phyloP scores from a whole-genome alignment of 768 basidiomycete genomes.

The Strobilomyces dryophilus region DNA sequence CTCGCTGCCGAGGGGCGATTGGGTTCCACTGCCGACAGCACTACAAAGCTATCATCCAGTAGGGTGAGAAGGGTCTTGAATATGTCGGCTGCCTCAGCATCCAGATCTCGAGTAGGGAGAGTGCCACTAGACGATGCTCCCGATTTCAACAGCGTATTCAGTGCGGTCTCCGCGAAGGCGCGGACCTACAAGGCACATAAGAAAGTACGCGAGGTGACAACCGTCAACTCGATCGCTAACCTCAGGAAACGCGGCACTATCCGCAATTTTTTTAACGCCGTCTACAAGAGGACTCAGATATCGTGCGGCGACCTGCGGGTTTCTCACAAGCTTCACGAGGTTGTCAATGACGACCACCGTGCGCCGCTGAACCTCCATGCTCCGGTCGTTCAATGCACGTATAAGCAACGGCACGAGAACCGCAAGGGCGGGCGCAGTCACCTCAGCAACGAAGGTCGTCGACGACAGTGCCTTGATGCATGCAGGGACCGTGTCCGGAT shows the following conservation, averaged over 20 bases:
- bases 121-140: slow-evolving; percentile 76
- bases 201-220: slow-evolving; percentile 10
- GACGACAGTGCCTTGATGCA: slow-evolving; percentile 95
- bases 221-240: slow-evolving; percentile 34
- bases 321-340: slow-evolving; percentile 94
- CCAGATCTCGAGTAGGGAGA: slow-evolving; percentile 69
- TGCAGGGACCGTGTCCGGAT: slow-evolving; percentile 80
- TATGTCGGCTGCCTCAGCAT: slow-evolving; percentile 54
- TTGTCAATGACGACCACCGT: slow-evolving; percentile 95
- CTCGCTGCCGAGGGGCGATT: slow-evolving; percentile 52
- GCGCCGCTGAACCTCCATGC: slow-evolving; percentile 94
- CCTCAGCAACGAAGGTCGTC: slow-evolving; percentile 96
- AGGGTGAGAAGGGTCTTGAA: slow-evolving; percentile 54
- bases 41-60: slow-evolving; percentile 46
- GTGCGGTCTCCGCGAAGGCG: slow-evolving; percentile 84
- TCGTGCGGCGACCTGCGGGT: slow-evolving; percentile 82
- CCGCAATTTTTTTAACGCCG: slow-evolving; percentile 87
- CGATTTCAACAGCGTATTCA: slow-evolving; percentile 74
- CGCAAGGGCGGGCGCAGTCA: slow-evolving; percentile 93
- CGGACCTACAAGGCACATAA: slow-evolving; percentile 54
- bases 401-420: slow-evolving; percentile 89
- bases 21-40: slow-evolving; percentile 38
- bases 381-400: slow-evolving; percentile 90
- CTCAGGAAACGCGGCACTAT: slow-evolving; percentile 93
- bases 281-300: slow-evolving; percentile 86